Evolutionary conservation across 164 flowering plant genomes (phyloP), one percentile per base, ranked within the genome.

Genomic region (Berberis thunbergii): DNA sequence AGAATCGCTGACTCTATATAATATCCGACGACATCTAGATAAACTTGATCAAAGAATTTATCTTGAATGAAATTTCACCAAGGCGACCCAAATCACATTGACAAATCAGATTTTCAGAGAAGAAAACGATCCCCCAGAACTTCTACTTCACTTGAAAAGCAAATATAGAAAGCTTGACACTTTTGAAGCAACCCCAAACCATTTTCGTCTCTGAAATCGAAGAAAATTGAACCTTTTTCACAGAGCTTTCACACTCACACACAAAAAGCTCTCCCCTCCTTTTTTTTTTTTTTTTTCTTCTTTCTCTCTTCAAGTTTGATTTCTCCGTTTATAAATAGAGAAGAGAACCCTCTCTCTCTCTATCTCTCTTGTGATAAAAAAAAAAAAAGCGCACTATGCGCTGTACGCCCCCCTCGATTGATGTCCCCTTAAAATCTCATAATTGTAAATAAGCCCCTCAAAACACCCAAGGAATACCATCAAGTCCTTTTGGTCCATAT

Each of bases 191-290:
- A 62, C 38, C 38, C 10, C 40, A 56, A 50, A 49, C 56, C 61
- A 73, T 62, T 60, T 45, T 60, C 41, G 43, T 2, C 49, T 13
- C 59, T 26, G 44, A 54, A 57, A 59, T 54, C 49, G 40, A 43
- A 67, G 63, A 67, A 45, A 41, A 60, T 9, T 26, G 4, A 45
- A 65, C 10, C 41, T 65, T 64, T 45, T 43, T 12, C 62, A 44
- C 26, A 26, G 26, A 26, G 26, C 26, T 26, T 26, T 6, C 4
- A 13, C 6, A 7, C 12, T 57, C 41, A 38, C 11, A 57, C 40
- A 57, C 41, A 60, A 56, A 56, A 39, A 40, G 57, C 41, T 54
- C 38, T 1, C 41, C 26, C 26, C 26, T 26, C 26, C 26, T 26
- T 26, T 26, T 26, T 26, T 26, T 26, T 26, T 26, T 38, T 3